Evolutionary conservation across 495 filamentous ascomycete species (phyloP).

Genomic region (Terfezia claveryi): DNA sequence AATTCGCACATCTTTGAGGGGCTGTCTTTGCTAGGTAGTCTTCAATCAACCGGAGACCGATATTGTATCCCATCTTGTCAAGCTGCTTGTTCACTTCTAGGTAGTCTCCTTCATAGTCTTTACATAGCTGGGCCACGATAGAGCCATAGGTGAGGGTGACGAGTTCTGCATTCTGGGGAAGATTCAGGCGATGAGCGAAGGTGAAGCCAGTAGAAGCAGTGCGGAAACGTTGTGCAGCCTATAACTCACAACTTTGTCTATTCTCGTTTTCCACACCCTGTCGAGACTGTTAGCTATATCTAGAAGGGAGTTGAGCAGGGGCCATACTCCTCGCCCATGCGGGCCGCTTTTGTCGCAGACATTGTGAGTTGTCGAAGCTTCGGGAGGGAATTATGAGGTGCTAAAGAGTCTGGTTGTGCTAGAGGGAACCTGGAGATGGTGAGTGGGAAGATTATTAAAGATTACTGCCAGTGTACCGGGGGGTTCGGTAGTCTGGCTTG

Average conservation of each 20-base stretch:
- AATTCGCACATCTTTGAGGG: conserved; percentile 72
- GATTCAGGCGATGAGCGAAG: not conserved
- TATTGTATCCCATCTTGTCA: conserved; percentile 98
- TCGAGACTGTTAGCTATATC: conserved; percentile 1
- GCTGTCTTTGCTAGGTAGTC: conserved; percentile 92
- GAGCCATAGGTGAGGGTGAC: conserved; percentile 96
- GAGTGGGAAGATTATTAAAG: too few species aligned
- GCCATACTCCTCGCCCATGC: conserved; percentile 90
- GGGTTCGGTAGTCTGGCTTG: too few species aligned
- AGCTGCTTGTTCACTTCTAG: conserved; percentile 87
- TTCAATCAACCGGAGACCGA: conserved; percentile 86
- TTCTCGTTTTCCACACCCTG: conserved; percentile 83
- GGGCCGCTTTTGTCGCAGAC: conserved; percentile 74
- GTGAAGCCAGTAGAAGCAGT: not conserved
- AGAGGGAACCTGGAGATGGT: too few species aligned
- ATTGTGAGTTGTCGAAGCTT: conserved; percentile 21
- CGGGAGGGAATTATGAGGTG: not conserved
- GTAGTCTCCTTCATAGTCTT: conserved; percentile 86
- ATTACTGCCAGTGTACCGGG: too few species aligned
- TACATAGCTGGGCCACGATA: conserved; percentile 87
- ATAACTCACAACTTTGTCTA: conserved; percentile 33
- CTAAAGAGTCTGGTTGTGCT: too few species aligned
- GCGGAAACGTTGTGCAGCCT: not conserved
- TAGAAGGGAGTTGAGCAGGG: not conserved
- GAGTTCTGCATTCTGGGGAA: conserved; percentile 58